A percentile compares a stretch with the other conserved stretches of the same genome.
phyloP scores from a whole-genome alignment of 164 flowering plant species.

The Malania oleifera region DNA sequence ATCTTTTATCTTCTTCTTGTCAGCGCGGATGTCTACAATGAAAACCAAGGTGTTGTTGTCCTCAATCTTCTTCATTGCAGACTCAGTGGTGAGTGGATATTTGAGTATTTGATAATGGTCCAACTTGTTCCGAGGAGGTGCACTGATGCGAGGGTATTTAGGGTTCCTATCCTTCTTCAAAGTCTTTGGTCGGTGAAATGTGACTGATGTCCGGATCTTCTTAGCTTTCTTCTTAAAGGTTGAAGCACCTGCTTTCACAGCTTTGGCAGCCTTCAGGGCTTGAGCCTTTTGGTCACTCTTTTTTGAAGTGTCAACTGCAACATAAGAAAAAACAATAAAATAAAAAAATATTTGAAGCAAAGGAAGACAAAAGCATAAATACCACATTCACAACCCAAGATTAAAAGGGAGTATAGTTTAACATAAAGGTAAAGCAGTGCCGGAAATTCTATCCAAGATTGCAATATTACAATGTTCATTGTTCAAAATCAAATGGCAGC shows the following conservation, averaged over 20 bases:
- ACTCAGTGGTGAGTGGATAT: constrained; percentile 59
- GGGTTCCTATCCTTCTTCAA: constrained; percentile 53
- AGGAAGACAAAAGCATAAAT: too few species aligned
- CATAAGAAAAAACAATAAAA: background rate
- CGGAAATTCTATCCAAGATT: too few species aligned
- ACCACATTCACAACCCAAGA: too few species aligned
- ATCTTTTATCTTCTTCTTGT: constrained; percentile 64
- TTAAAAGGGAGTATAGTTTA: too few species aligned
- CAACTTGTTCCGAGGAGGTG: constrained; percentile 52
- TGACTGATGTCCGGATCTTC: constrained; percentile 56
- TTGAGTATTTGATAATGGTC: constrained; percentile 65
- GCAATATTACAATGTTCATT: too few species aligned
- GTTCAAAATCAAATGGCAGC: too few species aligned
- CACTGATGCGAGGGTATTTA: constrained; percentile 63
- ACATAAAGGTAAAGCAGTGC: too few species aligned
- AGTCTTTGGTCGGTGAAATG: constrained; percentile 63
- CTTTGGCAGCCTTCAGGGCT: constrained; percentile 65
- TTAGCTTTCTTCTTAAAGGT: constrained; percentile 50
- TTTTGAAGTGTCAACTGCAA: constrained; percentile 32
- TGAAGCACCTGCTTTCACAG: constrained; percentile 44
- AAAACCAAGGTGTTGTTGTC: constrained; percentile 75
- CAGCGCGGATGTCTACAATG: constrained; percentile 69
- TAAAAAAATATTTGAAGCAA: too few species aligned
- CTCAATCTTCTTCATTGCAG: constrained; percentile 77
- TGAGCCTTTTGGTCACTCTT: constrained; percentile 57